phyloP scores from a whole-genome alignment of 805 yeast genomes.

The Ogataea methylovora region DNA sequence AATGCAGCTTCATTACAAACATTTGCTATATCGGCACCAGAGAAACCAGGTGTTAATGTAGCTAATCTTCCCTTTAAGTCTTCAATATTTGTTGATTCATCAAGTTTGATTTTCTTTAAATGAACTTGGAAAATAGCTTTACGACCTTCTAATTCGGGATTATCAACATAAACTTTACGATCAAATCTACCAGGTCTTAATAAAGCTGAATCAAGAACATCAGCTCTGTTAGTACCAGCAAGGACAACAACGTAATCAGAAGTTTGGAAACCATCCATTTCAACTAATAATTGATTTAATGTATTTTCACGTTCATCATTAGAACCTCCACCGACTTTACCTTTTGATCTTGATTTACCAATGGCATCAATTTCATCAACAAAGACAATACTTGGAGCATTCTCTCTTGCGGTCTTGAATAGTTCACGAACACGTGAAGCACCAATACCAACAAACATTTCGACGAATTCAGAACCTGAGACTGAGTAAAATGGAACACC shows the following conservation, averaged over 20 bases:
- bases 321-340: slow-evolving; percentile 61
- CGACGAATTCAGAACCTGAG: slow-evolving; percentile 96
- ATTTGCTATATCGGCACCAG: slow-evolving; percentile 98
- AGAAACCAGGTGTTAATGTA: slow-evolving; percentile 95
- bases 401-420: slow-evolving; percentile 84
- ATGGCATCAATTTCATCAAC: slow-evolving; percentile 99
- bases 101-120: slow-evolving; percentile 60
- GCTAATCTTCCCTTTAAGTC: slow-evolving; percentile 81
- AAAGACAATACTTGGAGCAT: slow-evolving; percentile 93
- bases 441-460: slow-evolving; percentile 99
- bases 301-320: slow-evolving; percentile 98
- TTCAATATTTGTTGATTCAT: slow-evolving; percentile 34
- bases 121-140: slow-evolving; percentile 89
- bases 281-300: slow-evolving; percentile 89
- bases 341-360: slow-evolving; percentile 82
- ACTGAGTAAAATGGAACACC: slow-evolving; percentile 95
- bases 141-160: slow-evolving; percentile 93
- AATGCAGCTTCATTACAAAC: slow-evolving; percentile 96
- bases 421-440: slow-evolving; percentile 96
- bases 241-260: slow-evolving; percentile 92
- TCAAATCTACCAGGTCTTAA: slow-evolving; percentile 98
- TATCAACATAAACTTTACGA: slow-evolving; percentile 84
- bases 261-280: slow-evolving; percentile 95
- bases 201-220: slow-evolving; percentile 85
- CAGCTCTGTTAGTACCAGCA: slow-evolving; percentile 97